Evolutionary conservation across 257 asterid genomes (phyloP), one percentile per base, ranked within the genome.

Genomic region (Plantago major): DNA sequence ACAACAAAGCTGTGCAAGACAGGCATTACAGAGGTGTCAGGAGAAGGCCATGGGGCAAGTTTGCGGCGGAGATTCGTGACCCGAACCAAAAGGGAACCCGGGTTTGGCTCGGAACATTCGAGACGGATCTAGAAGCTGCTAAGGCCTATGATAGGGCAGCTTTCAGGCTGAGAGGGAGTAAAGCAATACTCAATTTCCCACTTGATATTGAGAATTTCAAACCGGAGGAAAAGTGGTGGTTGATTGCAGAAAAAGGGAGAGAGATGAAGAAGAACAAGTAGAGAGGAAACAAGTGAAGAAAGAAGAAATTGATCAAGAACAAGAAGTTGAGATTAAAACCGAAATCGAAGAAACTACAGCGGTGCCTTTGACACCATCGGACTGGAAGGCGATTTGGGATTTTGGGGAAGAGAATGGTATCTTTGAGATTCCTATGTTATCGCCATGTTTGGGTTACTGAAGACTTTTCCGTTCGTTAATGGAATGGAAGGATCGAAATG

Each of bases 371-470:
- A 91, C 96, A 73, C 98, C 96, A 73, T 84, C 98, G 3, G 86
- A 65, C 60, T 91, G 98, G 98, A 78, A 68, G 72, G 65, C 94
- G 6, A 82, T 91, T 59, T 91, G 95, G 98, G 94, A 84, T 55
- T 15, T 72, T n/a, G 89, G 78, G 0, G 91, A 88, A 15, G 88
- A 53, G 56, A 42, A 18, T 22, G 13, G 58, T 15, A 52, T 52
- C 13, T 52, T 52, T 22, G 58, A 52, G 7, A 33, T 52, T 52
- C 58, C 58, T 22, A 11, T 52, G 58, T 3, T 52, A 52, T 52
- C 58, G 30, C 58, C 58, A 5, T 52, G 58, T 52, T 52, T 52
- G 5, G 58, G 58, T 3, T 52, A 52, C 8, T 33, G 40, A 33
- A 4, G 40, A 33, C 3, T 10, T 52, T 22, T 22, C 26, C 26